Evolutionary conservation across 305 asterid species (phyloP).

Genomic region (Solanum hybrid): DNA sequence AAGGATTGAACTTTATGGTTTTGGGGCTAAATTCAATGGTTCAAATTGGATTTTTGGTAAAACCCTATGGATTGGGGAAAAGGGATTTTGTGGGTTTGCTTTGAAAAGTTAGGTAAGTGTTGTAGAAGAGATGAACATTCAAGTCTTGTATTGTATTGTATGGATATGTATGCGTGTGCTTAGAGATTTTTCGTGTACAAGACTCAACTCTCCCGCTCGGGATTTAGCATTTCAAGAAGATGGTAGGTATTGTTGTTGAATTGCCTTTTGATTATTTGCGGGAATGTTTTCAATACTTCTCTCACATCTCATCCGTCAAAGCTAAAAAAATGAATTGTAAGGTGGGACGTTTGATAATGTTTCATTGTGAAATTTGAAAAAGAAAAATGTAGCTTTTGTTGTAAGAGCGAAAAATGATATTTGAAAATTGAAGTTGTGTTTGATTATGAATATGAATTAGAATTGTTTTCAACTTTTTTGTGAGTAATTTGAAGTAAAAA

Average conservation of each 20-base stretch:
- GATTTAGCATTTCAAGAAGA: not conserved
- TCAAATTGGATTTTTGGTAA: not conserved
- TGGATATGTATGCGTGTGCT: not conserved
- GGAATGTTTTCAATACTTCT: not conserved
- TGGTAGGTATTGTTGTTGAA: not conserved
- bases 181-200: not conserved
- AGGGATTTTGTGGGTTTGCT: not conserved
- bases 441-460: not conserved
- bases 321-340: too few relatives aligned
- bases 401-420: not conserved
- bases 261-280: not conserved
- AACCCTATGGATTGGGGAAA: not conserved
- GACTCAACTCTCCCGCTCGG: not conserved
- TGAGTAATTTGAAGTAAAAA: not conserved
- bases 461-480: not conserved
- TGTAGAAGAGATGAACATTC: not conserved
- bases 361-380: not conserved
- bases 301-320: accelerated
- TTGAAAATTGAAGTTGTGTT: too few relatives aligned
- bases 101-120: not conserved
- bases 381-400: too few relatives aligned
- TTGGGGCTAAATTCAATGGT: not conserved
- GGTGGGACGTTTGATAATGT: accelerated
- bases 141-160: not conserved
- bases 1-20: not conserved